Evolutionary conservation across 768 basidiomycete genomes (phyloP).

Genomic region (Russula vinacea): DNA sequence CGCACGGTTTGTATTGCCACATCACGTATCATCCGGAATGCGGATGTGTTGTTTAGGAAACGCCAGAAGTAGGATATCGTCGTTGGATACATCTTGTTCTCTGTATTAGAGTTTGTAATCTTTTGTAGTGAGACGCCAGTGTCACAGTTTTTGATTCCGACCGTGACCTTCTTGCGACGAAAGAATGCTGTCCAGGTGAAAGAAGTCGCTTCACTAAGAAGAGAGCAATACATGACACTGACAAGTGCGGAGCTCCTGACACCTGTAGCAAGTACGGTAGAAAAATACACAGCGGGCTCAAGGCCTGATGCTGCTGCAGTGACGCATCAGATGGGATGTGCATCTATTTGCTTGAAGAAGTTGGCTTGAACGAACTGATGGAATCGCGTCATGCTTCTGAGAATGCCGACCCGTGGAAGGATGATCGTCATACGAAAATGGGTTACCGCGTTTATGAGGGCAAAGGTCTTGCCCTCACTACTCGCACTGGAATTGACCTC

Average conservation of each 20-base stretch:
- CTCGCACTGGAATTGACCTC: background rate
- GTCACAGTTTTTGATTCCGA: background rate
- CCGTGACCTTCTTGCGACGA: background rate
- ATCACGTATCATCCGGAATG: background rate
- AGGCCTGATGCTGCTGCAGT: too few species aligned
- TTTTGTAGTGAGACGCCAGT: background rate
- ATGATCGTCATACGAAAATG: background rate
- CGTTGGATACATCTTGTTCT: background rate
- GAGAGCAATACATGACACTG: background rate
- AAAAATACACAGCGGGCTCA: background rate
- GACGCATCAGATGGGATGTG: background rate
- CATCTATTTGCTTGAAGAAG: background rate
- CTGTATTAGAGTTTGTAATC: too few species aligned
- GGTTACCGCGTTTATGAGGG: background rate
- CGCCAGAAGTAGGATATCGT: background rate
- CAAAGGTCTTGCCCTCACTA: too few species aligned
- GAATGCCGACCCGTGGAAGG: background rate
- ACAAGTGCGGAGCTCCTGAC: background rate
- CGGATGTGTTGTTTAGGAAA: constrained; percentile 11
- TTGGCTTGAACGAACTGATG: background rate
- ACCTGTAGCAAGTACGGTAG: too few species aligned
- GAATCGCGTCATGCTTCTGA: background rate
- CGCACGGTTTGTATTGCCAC: background rate
- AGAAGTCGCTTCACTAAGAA: background rate
- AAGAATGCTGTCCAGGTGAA: background rate